Evolutionary conservation across 2,329 filamentous ascomycete species (phyloP).

Genomic region (Lachnellula hyalina): DNA sequence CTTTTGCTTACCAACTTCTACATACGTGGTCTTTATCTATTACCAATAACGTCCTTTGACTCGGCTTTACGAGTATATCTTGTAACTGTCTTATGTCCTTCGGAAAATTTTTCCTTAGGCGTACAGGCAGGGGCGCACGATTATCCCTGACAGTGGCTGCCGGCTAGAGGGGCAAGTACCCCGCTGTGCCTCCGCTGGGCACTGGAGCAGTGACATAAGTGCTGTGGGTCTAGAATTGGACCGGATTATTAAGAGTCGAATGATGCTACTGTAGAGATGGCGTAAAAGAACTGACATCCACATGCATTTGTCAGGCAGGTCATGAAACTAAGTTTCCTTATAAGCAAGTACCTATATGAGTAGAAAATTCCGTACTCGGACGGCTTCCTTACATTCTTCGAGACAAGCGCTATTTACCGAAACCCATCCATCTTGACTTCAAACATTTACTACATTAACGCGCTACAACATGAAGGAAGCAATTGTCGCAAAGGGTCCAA

Average conservation of each 20-base stretch:
- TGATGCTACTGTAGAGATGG: not conserved
- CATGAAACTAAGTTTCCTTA: not conserved
- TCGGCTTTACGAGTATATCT: no score
- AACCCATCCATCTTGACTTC: not conserved
- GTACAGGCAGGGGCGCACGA: not conserved
- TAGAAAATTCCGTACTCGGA: not conserved
- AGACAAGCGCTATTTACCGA: not conserved
- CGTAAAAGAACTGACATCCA: not conserved
- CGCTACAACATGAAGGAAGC: conserved; percentile 29
- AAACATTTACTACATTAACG: not conserved
- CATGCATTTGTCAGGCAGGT: not conserved
- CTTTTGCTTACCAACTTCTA: not conserved
- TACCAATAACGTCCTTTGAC: not conserved
- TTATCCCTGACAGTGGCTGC: not conserved
- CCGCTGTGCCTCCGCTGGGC: not conserved
- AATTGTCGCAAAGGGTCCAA: conserved; percentile 25
- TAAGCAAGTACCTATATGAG: not conserved
- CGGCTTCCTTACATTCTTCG: not conserved
- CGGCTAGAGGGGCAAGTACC: not conserved
- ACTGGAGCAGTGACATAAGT: not conserved
- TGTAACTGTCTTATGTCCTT: no score
- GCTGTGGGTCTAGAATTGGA: not conserved
- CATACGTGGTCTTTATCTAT: not conserved
- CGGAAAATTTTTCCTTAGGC: not conserved
- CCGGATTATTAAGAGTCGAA: not conserved